A percentile compares a stretch with the other conserved stretches of the same genome.
Evolutionary conservation across 768 basidiomycete species (phyloP).

Genomic region (Nevesoporus exiguus): DNA sequence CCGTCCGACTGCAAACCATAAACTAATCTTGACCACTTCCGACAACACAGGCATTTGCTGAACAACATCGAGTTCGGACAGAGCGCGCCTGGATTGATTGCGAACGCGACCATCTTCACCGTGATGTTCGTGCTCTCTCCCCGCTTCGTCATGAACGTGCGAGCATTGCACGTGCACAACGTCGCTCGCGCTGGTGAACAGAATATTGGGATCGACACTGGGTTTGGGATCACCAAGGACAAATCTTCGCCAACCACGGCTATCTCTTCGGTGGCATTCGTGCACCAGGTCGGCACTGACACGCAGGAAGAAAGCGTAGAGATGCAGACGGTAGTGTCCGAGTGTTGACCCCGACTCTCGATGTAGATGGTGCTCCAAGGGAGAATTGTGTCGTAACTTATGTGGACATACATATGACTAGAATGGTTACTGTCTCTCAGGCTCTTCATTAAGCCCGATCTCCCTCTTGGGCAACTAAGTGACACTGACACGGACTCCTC

Average conservation of each 20-base stretch:
- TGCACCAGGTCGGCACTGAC: not conserved
- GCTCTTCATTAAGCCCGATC: no score
- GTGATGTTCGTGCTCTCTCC: conserved; percentile 11
- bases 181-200: not conserved
- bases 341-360: no score
- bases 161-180: conserved; percentile 2
- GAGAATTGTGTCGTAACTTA: no score
- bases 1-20: not conserved
- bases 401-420: no score
- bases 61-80: conserved; percentile 1
- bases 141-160: conserved; percentile 20
- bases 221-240: not conserved
- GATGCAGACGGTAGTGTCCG: not conserved
- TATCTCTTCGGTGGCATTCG: not conserved
- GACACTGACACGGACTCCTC: no score
- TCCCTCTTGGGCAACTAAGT: no score
- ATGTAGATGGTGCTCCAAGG: no score
- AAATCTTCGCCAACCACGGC: not conserved
- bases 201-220: not conserved
- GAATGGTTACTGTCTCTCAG: no score
- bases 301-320: not conserved
- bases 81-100: not conserved
- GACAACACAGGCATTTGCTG: conserved; percentile 10
- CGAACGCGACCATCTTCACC: not conserved
- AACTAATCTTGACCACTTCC: not conserved